Evolutionary conservation across 441 rosid genomes (phyloP).

Genomic region (Daphne laureola): DNA sequence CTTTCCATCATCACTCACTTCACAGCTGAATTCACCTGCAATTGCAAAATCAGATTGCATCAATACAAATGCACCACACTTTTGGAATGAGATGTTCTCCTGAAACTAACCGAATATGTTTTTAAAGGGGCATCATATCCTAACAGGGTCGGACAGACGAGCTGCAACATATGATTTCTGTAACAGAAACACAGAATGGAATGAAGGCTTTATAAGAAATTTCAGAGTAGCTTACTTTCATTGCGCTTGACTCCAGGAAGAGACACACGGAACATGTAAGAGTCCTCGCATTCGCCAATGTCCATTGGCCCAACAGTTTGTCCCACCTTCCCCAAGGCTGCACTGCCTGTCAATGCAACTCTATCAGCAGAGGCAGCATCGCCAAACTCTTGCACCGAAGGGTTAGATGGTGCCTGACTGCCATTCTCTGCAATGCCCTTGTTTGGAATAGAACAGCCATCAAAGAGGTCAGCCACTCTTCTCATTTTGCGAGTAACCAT

Average conservation of each 20-base stretch:
- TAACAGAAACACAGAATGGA: no score
- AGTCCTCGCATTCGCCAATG: conserved; percentile 52
- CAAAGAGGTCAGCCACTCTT: no score
- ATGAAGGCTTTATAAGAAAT: background rate
- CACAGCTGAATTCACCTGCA: conserved; percentile 68
- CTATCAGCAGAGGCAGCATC: conserved; percentile 29
- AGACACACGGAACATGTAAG: conserved; percentile 57
- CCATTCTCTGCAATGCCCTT: background rate
- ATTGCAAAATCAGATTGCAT: conserved; percentile 7
- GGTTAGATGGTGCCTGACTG: conserved; percentile 22
- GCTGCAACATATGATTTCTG: no score
- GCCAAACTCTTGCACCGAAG: conserved; percentile 34
- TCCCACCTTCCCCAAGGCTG: conserved; percentile 60
- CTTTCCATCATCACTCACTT: conserved; percentile 51
- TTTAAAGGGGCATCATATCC: background rate
- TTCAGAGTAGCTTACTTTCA: conserved; percentile 46
- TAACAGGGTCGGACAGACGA: no score
- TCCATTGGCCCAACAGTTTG: conserved; percentile 48
- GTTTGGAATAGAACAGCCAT: no score
- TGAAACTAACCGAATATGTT: conserved; percentile 6
- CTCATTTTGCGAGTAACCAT: no score
- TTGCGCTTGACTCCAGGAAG: conserved; percentile 80
- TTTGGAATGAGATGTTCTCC: background rate
- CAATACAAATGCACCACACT: background rate
- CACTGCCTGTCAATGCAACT: conserved; percentile 59